These are phyloP conservation scores for Francoa sonchifolia DNA, from an alignment of 441 rosid species.

Conservation along the genomic window DNA sequence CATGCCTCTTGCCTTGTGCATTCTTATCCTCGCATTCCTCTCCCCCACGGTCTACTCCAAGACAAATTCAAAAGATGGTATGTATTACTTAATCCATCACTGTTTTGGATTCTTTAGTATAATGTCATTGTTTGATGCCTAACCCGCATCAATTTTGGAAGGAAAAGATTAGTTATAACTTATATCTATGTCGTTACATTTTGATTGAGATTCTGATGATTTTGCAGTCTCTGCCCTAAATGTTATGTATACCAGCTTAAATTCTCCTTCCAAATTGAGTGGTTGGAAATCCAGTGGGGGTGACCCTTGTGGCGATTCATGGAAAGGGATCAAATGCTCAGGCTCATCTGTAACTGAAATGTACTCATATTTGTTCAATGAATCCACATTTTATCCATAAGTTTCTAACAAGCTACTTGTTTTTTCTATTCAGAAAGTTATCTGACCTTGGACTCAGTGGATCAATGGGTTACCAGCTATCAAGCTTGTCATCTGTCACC, in stretches of 20 bases:
- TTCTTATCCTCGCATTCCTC: neutral
- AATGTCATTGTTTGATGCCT: no score
- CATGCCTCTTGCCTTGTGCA: neutral
- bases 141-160: no score
- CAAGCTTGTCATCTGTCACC: conserved; percentile 68
- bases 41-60: neutral
- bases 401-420: neutral
- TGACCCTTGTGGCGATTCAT: conserved; percentile 77
- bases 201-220: neutral
- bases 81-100: neutral
- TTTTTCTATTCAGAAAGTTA: conserved; percentile 31
- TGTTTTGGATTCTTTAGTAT: neutral
- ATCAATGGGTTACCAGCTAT: conserved; percentile 70
- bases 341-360: conserved; percentile 72
- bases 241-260: conserved; percentile 70
- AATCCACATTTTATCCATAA: no score
- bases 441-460: conserved; percentile 65
- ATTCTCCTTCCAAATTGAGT: conserved; percentile 54
- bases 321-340: conserved; percentile 81
- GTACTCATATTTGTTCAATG: conserved; percentile 19
- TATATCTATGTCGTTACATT: no score
- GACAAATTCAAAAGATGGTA: neutral
- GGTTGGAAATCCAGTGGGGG: conserved; percentile 76
- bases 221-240: conserved; percentile 73
- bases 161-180: no score